phyloP scores from a whole-genome alignment of 805 yeast genomes.

The Pichia phayaonensis region DNA sequence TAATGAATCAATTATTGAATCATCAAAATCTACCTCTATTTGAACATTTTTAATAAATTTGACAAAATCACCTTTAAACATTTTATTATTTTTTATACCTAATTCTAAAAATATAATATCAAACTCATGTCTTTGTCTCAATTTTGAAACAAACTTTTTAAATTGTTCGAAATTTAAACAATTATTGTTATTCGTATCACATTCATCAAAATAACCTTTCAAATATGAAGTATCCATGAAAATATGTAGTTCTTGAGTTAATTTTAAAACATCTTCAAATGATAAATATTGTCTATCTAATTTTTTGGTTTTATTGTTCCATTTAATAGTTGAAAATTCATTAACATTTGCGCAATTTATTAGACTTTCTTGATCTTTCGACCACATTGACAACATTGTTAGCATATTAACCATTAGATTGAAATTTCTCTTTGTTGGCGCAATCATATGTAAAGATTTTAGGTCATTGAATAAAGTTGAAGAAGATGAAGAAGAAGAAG shows the following conservation, averaged over 20 bases:
- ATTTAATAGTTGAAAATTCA: conserved; percentile 8
- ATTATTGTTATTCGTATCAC: conserved; percentile 42
- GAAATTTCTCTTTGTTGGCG: conserved; percentile 43
- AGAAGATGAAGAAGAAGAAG: conserved; percentile 29
- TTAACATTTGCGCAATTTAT: conserved; percentile 2
- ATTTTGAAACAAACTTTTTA: conserved; percentile 58
- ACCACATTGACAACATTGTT: conserved; percentile 38
- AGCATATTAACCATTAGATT: conserved; percentile 50
- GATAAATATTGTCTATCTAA: conserved; percentile 27
- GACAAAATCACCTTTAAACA: conserved; percentile 28
- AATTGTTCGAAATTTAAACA: conserved; percentile 66
- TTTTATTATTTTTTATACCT: conserved; percentile 8
- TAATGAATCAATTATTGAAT: conserved; percentile 23
- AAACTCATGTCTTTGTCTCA: conserved; percentile 64
- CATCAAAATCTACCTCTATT: conserved; percentile 4
- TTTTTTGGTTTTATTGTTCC: conserved; percentile 1
- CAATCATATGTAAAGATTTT: conserved; percentile 74
- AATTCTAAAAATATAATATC: conserved; percentile 30
- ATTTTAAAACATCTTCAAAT: conserved; percentile 59
- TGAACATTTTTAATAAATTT: conserved; percentile 45
- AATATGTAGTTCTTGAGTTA: conserved; percentile 64
- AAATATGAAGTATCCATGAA: conserved; percentile 54
- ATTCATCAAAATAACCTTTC: conserved; percentile 41
- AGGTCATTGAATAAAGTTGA: conserved; percentile 37
- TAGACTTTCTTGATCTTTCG: conserved; percentile 11